These are phyloP conservation scores for Ananas comosus DNA, from an alignment of 176 grass and related monocot species.

Conservation along the genomic window DNA sequence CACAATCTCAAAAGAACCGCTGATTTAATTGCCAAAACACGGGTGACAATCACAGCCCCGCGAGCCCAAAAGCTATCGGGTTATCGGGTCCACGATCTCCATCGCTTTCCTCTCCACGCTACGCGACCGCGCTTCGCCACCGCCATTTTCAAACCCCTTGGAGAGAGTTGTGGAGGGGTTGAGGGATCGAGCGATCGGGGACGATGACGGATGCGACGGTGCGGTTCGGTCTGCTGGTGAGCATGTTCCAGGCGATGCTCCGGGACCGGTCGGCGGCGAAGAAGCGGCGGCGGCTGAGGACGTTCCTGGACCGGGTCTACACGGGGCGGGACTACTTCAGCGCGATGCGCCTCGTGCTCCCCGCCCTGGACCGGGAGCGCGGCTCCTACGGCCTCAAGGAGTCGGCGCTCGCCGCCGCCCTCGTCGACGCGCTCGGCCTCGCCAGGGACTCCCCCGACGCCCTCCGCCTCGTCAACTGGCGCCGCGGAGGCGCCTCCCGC, in stretches of 20 bases:
- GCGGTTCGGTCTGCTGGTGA: conserved; percentile 63
- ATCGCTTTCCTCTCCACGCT: conserved; percentile 1
- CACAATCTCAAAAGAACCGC: too few species aligned
- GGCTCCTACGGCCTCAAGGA: conserved; percentile 94
- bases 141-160: conserved; percentile 10
- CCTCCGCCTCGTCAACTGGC: conserved; percentile 75
- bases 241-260: conserved; percentile 87
- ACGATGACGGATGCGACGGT: conserved; percentile 59
- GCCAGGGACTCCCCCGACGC: conserved; percentile 85
- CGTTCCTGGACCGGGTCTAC: conserved; percentile 70
- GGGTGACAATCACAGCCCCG: too few species aligned
- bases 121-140: not conserved
- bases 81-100: not conserved
- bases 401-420: conserved; percentile 48
- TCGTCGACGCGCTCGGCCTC: conserved; percentile 78
- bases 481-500: conserved; percentile 32
- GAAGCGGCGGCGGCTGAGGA: conserved; percentile 75
- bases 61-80: too few species aligned
- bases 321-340: conserved; percentile 66
- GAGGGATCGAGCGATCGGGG: not conserved
- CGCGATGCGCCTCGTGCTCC: conserved; percentile 61
- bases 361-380: conserved; percentile 76
- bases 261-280: conserved; percentile 41
- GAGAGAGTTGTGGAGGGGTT: not conserved
- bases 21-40: too few species aligned